Evolutionary conservation across 2,329 filamentous ascomycete genomes (phyloP).

Genomic region (Fusarium mexicanum): DNA sequence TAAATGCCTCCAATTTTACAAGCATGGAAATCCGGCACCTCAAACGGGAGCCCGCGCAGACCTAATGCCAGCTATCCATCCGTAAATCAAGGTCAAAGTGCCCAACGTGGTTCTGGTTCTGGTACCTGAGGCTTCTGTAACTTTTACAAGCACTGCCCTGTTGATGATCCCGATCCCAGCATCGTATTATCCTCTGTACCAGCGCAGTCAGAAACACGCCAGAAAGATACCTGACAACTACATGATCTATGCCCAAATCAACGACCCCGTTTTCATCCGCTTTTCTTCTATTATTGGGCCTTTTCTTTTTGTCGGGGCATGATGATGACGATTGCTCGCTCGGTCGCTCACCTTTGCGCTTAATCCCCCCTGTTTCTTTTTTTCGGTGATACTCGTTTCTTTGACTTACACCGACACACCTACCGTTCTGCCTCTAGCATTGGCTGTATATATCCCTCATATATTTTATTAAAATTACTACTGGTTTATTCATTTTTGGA

Average conservation of each 20-base stretch:
- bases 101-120: background rate
- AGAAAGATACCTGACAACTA: slow-evolving; percentile 28
- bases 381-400: slow-evolving; percentile 25
- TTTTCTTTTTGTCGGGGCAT: background rate
- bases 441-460: slow-evolving; percentile 35
- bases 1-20: slow-evolving; percentile 12
- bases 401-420: slow-evolving; percentile 26
- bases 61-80: background rate
- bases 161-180: background rate
- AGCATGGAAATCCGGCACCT: slow-evolving; percentile 27
- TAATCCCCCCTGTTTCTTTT: slow-evolving; percentile 6
- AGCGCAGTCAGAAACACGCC: background rate
- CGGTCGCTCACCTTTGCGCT: background rate
- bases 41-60: slow-evolving; percentile 8
- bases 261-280: slow-evolving; percentile 17
- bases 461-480: background rate
- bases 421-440: slow-evolving; percentile 16
- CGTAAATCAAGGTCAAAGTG: background rate
- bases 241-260: background rate
- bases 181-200: slow-evolving; percentile 26
- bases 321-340: slow-evolving; percentile 4
- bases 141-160: slow-evolving; percentile 17
- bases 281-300: background rate
- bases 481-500: background rate
- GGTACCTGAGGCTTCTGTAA: slow-evolving; percentile 22